Conservation (phyloP, 1,139 yeast genomes). For the Blastobotrys indianensis region DNA sequence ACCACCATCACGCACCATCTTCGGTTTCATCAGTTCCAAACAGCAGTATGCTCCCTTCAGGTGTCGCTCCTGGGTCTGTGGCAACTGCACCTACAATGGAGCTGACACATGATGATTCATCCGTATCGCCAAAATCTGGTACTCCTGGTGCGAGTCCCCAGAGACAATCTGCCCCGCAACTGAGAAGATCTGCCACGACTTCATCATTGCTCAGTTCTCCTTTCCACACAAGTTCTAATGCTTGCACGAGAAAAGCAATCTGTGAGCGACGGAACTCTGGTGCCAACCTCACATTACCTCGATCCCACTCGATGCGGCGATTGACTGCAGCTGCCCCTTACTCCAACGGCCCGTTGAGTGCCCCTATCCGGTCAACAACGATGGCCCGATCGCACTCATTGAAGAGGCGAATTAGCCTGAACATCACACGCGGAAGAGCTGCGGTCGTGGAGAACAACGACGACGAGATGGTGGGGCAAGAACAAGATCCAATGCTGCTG, state of each 20-base stretch:
- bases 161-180: no score
- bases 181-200: no score
- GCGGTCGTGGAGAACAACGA: slow-evolving; percentile 14
- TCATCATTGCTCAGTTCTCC: no score
- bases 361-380: slow-evolving; percentile 12
- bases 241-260: slow-evolving; percentile 9
- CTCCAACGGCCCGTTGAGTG: slow-evolving; percentile 13
- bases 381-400: slow-evolving; percentile 12
- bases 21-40: no score
- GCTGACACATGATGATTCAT: no score
- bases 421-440: slow-evolving; percentile 16
- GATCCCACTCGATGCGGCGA: slow-evolving; percentile 9
- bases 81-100: no score
- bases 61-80: no score
- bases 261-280: slow-evolving; percentile 11
- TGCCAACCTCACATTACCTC: slow-evolving; percentile 4
- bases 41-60: no score
- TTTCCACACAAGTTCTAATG: background rate
- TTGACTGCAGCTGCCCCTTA: background rate
- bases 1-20: no score
- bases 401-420: slow-evolving; percentile 16
- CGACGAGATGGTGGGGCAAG: slow-evolving; percentile 1
- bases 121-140: no score
- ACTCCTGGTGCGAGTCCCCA: no score
- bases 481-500: slow-evolving; percentile 1